Conservation (phyloP, 2,329 filamentous ascomycete genomes). For the Colletotrichum gigasporum region DNA sequence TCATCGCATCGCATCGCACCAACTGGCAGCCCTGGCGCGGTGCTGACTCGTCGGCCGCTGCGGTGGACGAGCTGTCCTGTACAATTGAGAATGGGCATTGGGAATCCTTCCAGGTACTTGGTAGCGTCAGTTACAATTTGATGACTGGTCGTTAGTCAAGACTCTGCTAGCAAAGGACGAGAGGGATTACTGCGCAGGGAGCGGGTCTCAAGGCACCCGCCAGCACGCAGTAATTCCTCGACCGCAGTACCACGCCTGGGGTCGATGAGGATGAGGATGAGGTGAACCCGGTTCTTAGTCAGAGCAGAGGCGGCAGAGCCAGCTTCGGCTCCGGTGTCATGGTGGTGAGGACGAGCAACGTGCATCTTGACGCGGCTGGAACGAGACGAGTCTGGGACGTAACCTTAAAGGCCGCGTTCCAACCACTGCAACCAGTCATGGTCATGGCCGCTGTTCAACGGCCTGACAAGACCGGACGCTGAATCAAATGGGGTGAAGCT, state of each 20-base stretch:
- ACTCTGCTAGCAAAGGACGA: no score
- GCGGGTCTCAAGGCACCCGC: not conserved
- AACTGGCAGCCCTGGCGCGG: not conserved
- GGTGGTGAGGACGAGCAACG: slow-evolving; percentile 5
- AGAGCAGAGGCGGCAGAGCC: not conserved
- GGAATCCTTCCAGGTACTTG: not conserved
- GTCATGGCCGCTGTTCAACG: not conserved
- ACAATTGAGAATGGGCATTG: not conserved
- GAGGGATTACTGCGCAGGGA: no score
- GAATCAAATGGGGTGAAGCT: not conserved
- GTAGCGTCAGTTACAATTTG: not conserved
- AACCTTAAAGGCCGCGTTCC: slow-evolving; percentile 23
- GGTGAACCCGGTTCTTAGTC: slow-evolving; percentile 5
- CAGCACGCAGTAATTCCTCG: not conserved
- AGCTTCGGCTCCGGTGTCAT: slow-evolving; percentile 17
- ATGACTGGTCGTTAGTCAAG: not conserved
- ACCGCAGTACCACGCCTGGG: not conserved
- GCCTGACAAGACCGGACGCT: slow-evolving; percentile 8
- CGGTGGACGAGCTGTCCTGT: not conserved
- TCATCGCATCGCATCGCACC: not conserved
- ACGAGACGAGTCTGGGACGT: slow-evolving; percentile 31
- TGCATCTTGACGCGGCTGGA: slow-evolving; percentile 27
- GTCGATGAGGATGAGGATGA: not conserved
- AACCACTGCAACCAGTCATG: slow-evolving; percentile 15
- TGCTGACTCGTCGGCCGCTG: slow-evolving; percentile 6